Percentiles rank a stretch among this genome's conserved stretches.
These are phyloP conservation scores for Allium sativum DNA, from an alignment of 106 monocot species.

Conservation along the genomic window DNA sequence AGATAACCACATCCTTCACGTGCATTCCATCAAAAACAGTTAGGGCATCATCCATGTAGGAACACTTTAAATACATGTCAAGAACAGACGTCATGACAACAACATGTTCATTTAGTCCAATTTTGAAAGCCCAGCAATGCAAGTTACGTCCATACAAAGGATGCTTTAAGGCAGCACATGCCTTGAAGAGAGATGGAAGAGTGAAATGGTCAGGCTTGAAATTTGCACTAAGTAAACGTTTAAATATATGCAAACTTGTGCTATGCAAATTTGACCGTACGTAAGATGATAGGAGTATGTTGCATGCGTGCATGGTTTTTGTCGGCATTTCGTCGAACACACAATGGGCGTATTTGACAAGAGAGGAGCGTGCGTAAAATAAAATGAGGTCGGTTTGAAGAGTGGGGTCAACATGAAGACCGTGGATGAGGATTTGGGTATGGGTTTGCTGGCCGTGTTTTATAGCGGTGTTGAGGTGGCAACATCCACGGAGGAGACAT, in stretches of 20 bases:
- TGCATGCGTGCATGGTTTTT: constrained; percentile 42
- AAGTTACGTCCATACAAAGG: constrained; percentile 14
- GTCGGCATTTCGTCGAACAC: constrained; percentile 52
- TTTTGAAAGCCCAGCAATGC: constrained; percentile 27
- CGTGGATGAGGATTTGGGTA: constrained; percentile 20
- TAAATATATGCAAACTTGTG: constrained; percentile 18
- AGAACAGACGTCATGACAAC: constrained; percentile 34
- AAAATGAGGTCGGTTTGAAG: constrained; percentile 63
- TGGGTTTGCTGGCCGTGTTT: constrained; percentile 39
- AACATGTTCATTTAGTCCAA: constrained; percentile 23
- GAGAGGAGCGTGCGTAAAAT: constrained; percentile 32
- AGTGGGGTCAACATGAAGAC: constrained; percentile 31
- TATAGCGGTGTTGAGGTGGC: neutral
- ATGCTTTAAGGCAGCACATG: constrained; percentile 13
- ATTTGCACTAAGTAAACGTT: constrained; percentile 9
- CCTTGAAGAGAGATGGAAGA: constrained; percentile 42
- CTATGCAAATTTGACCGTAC: constrained; percentile 7
- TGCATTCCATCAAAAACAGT: constrained; percentile 35
- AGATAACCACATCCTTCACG: constrained; percentile 31
- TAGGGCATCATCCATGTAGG: constrained; percentile 21
- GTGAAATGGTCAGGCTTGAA: constrained; percentile 53
- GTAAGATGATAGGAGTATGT: constrained; percentile 52
- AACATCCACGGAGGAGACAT: constrained; percentile 17
- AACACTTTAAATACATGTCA: constrained; percentile 63
- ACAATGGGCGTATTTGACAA: constrained; percentile 11